These are phyloP conservation scores for Articulospora tetracladia DNA, from an alignment of 495 filamentous ascomycete species.

Conservation along the genomic window DNA sequence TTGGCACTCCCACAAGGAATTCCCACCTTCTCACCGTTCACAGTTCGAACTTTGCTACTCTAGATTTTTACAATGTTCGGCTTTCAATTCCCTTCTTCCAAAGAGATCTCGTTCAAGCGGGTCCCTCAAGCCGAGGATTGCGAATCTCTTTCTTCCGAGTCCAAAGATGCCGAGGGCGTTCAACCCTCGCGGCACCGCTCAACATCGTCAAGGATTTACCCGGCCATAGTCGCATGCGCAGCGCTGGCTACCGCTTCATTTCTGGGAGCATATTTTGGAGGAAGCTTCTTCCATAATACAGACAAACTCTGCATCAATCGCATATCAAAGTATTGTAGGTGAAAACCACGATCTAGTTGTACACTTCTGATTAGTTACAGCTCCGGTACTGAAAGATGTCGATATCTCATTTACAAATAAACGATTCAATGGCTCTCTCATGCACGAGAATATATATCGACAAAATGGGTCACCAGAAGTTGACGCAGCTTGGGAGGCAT, in stretches of 20 bases:
- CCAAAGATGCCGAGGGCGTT: not conserved
- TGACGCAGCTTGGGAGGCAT: conserved; percentile 1
- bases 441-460: conserved; percentile 1
- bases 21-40: not conserved
- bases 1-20: not conserved
- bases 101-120: not conserved
- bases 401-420: not conserved
- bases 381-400: not conserved
- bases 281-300: not conserved
- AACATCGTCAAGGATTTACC: not conserved
- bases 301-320: not conserved
- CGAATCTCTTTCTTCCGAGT: not conserved
- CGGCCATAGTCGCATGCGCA: not conserved
- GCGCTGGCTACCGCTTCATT: not conserved
- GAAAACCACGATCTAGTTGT: not conserved
- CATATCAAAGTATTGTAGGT: conserved; percentile 4
- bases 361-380: not conserved
- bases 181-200: not conserved
- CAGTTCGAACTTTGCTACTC: too few species aligned
- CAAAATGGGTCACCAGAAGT: not conserved
- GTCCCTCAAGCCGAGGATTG: conserved; percentile 2
- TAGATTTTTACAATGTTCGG: not conserved
- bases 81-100: not conserved
- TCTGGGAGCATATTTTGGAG: not conserved
- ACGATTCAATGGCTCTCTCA: conserved; percentile 2